These are phyloP conservation scores for Cornus suecica DNA, from an alignment of 148 eudicot species.

Conservation along the genomic window DNA sequence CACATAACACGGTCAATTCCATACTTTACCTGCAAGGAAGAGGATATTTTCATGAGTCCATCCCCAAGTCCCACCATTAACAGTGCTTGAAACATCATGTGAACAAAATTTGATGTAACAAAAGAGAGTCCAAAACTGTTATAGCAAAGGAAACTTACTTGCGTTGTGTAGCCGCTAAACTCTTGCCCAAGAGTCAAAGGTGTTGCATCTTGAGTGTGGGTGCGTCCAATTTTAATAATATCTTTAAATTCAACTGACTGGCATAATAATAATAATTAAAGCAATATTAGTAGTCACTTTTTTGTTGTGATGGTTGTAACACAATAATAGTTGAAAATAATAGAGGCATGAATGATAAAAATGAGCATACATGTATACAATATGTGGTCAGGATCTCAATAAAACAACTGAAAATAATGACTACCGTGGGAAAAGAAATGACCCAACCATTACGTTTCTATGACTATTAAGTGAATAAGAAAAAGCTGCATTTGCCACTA, in stretches of 20 bases:
- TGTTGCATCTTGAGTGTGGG: constrained; percentile 99
- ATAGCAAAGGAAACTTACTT: constrained; percentile 47
- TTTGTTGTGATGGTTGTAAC: not conserved
- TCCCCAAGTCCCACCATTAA: not conserved
- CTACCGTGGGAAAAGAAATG: not conserved
- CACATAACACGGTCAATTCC: constrained; percentile 75
- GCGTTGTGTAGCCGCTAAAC: constrained; percentile 93
- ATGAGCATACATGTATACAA: not conserved
- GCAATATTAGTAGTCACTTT: not conserved
- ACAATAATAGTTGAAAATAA: not conserved
- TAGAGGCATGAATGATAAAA: constrained; percentile 1
- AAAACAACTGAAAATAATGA: not conserved
- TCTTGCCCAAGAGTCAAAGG: constrained; percentile 99
- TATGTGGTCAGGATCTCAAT: not conserved
- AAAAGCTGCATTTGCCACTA: not conserved
- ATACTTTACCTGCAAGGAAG: constrained; percentile 74
- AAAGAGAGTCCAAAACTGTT: not conserved
- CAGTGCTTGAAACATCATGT: not conserved
- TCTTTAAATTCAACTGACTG: constrained; percentile 82
- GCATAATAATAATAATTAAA: constrained; percentile 11
- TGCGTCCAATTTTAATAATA: constrained; percentile 94
- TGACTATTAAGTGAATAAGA: not conserved
- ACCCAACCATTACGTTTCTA: not conserved
- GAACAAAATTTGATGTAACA: not conserved
- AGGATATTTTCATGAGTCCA: constrained; percentile 8